Evolutionary conservation across 2,329 filamentous ascomycete species (phyloP), one percentile per base, ranked within the genome.

Genomic region (Bipolaris gigantea): DNA sequence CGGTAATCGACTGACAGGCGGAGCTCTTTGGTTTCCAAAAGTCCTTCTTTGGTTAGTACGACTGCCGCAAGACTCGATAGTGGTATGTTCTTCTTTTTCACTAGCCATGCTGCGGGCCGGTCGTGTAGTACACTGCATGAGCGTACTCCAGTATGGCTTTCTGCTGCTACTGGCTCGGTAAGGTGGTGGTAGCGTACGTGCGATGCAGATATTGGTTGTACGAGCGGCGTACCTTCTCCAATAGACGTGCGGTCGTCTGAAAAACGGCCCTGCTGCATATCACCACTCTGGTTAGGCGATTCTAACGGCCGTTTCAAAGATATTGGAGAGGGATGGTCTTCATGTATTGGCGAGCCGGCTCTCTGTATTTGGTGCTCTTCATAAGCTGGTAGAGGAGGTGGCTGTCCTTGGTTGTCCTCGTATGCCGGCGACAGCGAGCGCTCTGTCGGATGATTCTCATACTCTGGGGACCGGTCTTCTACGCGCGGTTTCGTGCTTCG

Each of bases 31-130:
- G 48, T 32, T 16, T 48, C 46, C 0, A 72, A 19, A 2, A 69
- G 45, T 7, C 64, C 64, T 50, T 69, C 67, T 25, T 66, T 68
- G 13, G 60, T 53, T 1, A 74, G 57, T 9, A 70, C 60, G 4
- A 64, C 60, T 18, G 66, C 70, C 9, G 64, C 68, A 6, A 74
- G 48, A 6, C 66, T 63, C 18, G 62, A 67, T 2, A 72, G 56
- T 10, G 62, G 55, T 16, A 66, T 45, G 11, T 64, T 56, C 13
- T 66, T 69, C 21, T 50, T 56, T 40, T 66, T 67, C 1, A 70
- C 50, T 2, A 62, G 53, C 70, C 69, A 74, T 2, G 66, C 59
- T 15, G 70, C 72, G 2, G 58, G 63, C 5, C 65, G 59, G 11
- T 68, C 50, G 0, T 50, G 62, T 2, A 69, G 43, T 1, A 74